Percentiles rank a stretch among this genome's conserved stretches.
These are phyloP conservation scores for Colletotrichum somersetense DNA, from an alignment of 2,329 filamentous ascomycete species.

Conservation along the genomic window DNA sequence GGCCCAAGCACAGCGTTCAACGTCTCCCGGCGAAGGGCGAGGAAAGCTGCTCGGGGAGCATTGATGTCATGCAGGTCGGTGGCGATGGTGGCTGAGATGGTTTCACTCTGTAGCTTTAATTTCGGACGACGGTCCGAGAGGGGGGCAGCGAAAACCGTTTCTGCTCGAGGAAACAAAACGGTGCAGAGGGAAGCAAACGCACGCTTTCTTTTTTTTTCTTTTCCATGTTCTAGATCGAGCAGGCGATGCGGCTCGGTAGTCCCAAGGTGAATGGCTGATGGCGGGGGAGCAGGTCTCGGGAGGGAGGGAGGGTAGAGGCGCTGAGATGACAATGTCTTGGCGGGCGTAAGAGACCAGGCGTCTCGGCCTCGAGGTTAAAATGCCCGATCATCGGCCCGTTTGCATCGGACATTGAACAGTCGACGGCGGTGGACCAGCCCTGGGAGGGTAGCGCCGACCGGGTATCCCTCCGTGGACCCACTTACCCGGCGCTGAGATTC, in stretches of 20 bases:
- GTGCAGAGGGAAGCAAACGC: background rate
- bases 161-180: background rate
- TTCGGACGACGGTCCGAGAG: slow-evolving; percentile 1
- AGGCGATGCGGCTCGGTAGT: no score
- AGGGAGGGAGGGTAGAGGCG: no score
- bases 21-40: background rate
- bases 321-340: no score
- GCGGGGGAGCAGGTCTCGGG: no score
- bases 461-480: background rate
- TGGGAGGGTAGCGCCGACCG: no score
- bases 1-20: background rate
- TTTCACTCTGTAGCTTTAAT: background rate
- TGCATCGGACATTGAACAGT: background rate
- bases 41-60: background rate
- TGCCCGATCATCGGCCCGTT: no score
- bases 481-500: no score
- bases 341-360: no score
- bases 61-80: background rate
- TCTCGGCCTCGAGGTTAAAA: no score
- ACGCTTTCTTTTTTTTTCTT: no score
- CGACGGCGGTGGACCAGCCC: background rate
- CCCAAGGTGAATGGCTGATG: no score
- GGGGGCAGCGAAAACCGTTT: background rate
- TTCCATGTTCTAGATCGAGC: background rate
- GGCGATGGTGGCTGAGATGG: background rate